Evolutionary conservation across 352 stramenopile species (phyloP), one percentile per base, ranked within the genome.

Genomic region (Pythium apleroticum): DNA sequence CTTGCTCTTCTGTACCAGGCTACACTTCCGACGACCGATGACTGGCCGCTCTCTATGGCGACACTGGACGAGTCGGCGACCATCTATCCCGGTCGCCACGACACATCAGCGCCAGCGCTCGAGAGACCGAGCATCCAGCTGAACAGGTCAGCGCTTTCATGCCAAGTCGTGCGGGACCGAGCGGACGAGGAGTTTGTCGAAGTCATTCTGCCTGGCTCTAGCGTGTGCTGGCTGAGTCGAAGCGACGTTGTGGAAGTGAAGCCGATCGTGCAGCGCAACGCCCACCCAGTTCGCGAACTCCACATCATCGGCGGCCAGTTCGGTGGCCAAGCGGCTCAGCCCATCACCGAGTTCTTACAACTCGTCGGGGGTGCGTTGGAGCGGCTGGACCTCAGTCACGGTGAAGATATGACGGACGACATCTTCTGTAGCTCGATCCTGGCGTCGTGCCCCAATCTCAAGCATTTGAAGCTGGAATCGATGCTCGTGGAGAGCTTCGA

Each of bases 171-270:
- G 10, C 60, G 60, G 2, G 45, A 67, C 20, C 43, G 43, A 9
- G 7, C 41, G 9, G 41, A 50, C 15, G 60, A 67, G 20, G 52
- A 55, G 15, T 67, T 50, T 14, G 50, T 67, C 17, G 52, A 67
- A 28, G 46, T 67, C 25, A 22, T 67, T 20, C 52, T 67, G 10
- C 60, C 60, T 4, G 60, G 60, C 5, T 57, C 52, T 3, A 52
- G 60, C 9, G 60, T 67, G 15, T 67, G 60, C 20, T 67, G 52
- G 52, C 43, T 52, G 27, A 52, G 60, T 1, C 52, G 60, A 3
- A 50, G 30, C 22, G 60, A 61, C 11, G 11, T 67, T 20, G 55
- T 67, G 20, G 52, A 48, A 12, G 20, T 67, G 19, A 25, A 50
- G 28, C 52, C 52, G 3, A 17, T 57, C 0, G 41, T 45, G 3